Conservation (phyloP, 192 early-diverging fungal genomes). For the Coemansia sp. region DNA sequence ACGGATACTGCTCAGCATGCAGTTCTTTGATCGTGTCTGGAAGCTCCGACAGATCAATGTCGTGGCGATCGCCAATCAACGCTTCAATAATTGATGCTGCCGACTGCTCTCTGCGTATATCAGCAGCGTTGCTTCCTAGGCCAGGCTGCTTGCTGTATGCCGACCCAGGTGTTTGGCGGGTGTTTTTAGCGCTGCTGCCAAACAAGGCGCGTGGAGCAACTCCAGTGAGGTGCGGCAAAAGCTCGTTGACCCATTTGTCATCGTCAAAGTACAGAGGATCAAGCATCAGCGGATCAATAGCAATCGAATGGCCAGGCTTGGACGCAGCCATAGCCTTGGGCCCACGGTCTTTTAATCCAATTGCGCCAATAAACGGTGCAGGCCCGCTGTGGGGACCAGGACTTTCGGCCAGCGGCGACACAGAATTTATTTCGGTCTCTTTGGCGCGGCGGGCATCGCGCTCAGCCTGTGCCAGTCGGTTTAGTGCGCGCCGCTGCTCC, state of each 20-base stretch:
- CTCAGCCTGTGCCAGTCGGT: constrained; percentile 4
- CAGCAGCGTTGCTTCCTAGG: not conserved
- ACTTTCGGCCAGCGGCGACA: constrained; percentile 37
- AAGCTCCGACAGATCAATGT: constrained; percentile 20
- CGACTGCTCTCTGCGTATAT: not conserved
- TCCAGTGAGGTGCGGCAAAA: constrained; percentile 23
- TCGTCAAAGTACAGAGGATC: constrained; percentile 54
- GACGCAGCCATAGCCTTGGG: constrained; percentile 6
- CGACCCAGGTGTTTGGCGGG: not conserved
- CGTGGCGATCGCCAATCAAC: constrained; percentile 10
- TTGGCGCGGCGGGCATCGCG: constrained; percentile 18
- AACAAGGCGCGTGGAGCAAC: not conserved
- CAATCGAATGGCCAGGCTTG: constrained; percentile 7
- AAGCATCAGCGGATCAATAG: constrained; percentile 43
- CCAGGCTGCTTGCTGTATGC: not conserved
- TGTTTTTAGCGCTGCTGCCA: not conserved
- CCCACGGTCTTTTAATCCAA: constrained; percentile 31
- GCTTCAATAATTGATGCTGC: constrained; percentile 9
- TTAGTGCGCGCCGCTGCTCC: constrained; percentile 29
- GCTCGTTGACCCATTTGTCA: constrained; percentile 31
- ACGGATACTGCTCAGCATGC: constrained; percentile 21
- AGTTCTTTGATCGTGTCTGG: constrained; percentile 28
- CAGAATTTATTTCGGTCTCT: constrained; percentile 24
- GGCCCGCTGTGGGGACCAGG: constrained; percentile 13
- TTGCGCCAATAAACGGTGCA: not conserved